Evolutionary conservation across 1,284 basidiomycete species (phyloP).

Genomic region (Ustilago bromivora): DNA sequence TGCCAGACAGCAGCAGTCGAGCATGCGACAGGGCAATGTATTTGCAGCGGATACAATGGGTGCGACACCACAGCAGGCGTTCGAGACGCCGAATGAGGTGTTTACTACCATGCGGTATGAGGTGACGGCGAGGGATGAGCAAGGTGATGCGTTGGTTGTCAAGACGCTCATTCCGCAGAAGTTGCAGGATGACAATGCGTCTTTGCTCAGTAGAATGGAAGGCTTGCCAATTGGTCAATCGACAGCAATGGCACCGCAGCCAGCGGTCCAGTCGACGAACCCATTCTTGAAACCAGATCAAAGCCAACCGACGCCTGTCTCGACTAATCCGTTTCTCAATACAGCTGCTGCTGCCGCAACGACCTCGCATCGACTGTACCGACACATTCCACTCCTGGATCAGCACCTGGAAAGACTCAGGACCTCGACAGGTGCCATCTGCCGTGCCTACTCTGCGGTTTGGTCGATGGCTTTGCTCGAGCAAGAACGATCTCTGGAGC

Average conservation of each 20-base stretch:
- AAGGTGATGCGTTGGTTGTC: conserved; percentile 29
- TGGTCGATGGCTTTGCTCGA: conserved; percentile 41
- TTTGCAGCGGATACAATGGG: background rate
- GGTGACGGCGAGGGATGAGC: conserved; percentile 1
- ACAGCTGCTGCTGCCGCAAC: background rate
- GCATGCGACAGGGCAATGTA: background rate
- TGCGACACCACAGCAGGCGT: conserved; percentile 9
- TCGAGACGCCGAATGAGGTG: conserved; percentile 41
- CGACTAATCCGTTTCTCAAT: conserved; percentile 37
- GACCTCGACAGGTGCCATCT: conserved; percentile 41
- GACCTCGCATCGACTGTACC: conserved; percentile 29
- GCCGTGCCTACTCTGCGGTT: conserved; percentile 35
- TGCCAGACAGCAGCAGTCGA: conserved; percentile 11
- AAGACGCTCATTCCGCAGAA: conserved; percentile 27
- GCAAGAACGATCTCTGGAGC: conserved; percentile 25
- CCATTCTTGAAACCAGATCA: conserved; percentile 27
- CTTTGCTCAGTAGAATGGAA: conserved; percentile 19
- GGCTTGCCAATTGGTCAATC: conserved; percentile 6
- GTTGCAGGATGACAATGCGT: conserved; percentile 11
- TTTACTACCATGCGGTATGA: conserved; percentile 55
- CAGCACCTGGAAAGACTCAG: conserved; percentile 41
- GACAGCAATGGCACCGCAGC: background rate
- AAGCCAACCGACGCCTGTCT: background rate
- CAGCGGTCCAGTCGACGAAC: conserved; percentile 23
- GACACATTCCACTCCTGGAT: conserved; percentile 37